Base-by-base conservation (phyloP, 345 rosid species). In the Eucalyptus tenuipes region DNA sequence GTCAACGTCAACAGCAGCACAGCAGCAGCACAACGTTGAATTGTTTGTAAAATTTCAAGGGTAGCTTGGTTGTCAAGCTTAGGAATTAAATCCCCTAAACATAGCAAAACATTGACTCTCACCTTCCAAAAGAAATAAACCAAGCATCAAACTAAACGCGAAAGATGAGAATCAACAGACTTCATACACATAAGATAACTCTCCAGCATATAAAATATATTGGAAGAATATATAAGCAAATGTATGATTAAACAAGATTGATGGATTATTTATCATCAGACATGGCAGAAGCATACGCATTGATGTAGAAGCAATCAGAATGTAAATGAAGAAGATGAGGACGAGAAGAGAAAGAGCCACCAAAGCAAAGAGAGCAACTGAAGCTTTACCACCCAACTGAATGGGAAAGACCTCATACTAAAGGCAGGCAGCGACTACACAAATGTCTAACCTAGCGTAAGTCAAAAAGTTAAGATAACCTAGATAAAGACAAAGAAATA, bases 1-100 rank as follows among this genome's bases (percentile, higher is more conserved):
- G 89, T 97, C 99, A 90, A 97, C 3, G 89, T 97, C 99, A 90
- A 97, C 98, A 40, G 99, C 96, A 44, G 97, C 97, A 89, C 99
- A 90, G 96, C 96, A 40, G 98, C 96, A 44, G 97, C 97, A 89
- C 99, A 98, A 14, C 97, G 95, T 88, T 96, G 99, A 89, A 98
- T 91, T 86, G 99, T 98, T 93, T 96, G 93, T 94, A 98, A 90
- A 88, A 97, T 93, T 15, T 94, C 98, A 75, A 95, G 89, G 90
- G 92, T 95, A 49, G 95, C 95, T 7, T 94, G 95, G 87, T 96
- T 98, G 89, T 97, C 98, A 48, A 98, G 98, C 16, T 89, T 90
- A 40, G 92, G 94, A 84, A 96, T 92, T 92, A 96, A 89, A 79
- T 97, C 99, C 85, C 93, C 97, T 75, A 97, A 94, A 93, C 99